Evolutionary conservation across 768 basidiomycete genomes (phyloP).

Genomic region (Boletus patriciae): DNA sequence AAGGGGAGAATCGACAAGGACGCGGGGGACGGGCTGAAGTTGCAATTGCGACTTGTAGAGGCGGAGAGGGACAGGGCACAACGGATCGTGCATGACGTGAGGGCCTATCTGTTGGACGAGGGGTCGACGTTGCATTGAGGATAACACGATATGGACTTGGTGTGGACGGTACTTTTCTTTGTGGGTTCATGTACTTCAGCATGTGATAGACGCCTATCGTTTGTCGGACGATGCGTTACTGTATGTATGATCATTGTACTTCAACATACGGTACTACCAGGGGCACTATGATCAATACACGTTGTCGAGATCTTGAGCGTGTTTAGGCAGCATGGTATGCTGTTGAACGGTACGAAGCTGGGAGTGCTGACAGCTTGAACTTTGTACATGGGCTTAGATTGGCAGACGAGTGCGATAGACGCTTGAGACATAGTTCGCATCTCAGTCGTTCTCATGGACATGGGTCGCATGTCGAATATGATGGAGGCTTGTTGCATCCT

Average conservation of each 20-base stretch:
- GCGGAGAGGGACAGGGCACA: slow-evolving; percentile 23
- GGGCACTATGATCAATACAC: not conserved
- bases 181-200: not conserved
- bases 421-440: too few species aligned
- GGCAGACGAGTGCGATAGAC: too few species aligned
- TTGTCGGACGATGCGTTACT: not conserved
- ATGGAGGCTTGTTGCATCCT: too few species aligned
- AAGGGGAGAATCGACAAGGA: not conserved
- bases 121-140: not conserved
- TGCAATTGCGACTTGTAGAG: slow-evolving; percentile 15
- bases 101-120: slow-evolving; percentile 17
- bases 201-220: not conserved
- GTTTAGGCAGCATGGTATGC: too few species aligned
- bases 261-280: not conserved
- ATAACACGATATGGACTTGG: not conserved
- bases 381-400: too few species aligned
- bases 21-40: slow-evolving; percentile 8
- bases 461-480: too few species aligned
- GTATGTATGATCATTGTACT: not conserved
- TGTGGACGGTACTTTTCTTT: not conserved
- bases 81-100: slow-evolving; percentile 16
- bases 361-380: too few species aligned
- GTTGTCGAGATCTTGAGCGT: not conserved
- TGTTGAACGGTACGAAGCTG: too few species aligned
- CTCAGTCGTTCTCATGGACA: too few species aligned